Evolutionary conservation across 2,329 filamentous ascomycete genomes (phyloP).

Genomic region (Ceratocystis ficicola): DNA sequence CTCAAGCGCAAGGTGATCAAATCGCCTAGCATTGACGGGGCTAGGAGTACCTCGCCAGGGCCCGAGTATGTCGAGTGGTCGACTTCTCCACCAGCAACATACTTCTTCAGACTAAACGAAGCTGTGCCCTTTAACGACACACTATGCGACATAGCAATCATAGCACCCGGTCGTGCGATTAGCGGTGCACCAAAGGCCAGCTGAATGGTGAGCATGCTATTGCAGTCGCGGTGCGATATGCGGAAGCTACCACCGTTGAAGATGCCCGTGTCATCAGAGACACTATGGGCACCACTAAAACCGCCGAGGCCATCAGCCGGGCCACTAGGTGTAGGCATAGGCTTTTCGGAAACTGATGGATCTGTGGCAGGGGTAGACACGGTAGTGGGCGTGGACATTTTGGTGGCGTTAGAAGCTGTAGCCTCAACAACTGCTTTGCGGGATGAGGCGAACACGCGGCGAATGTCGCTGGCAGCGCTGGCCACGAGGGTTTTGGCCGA

Average conservation of each 20-base stretch:
- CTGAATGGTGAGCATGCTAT: constrained; percentile 80
- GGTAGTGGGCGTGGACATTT: constrained; percentile 27
- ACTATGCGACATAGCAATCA: constrained; percentile 91
- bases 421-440: constrained; percentile 21
- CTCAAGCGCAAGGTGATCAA: constrained; percentile 65
- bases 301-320: constrained; percentile 32
- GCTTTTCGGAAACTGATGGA: constrained; percentile 26
- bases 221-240: constrained; percentile 83
- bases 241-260: constrained; percentile 95
- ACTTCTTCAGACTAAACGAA: constrained; percentile 84
- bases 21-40: constrained; percentile 69
- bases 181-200: constrained; percentile 81
- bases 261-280: constrained; percentile 76
- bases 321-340: constrained; percentile 24
- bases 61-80: constrained; percentile 69
- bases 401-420: constrained; percentile 23
- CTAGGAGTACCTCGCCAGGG: constrained; percentile 79
- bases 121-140: constrained; percentile 71
- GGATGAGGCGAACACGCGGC: constrained; percentile 24
- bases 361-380: constrained; percentile 17
- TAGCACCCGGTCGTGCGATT: constrained; percentile 66
- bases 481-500: constrained; percentile 25
- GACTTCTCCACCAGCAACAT: constrained; percentile 73
- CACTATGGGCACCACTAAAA: constrained; percentile 30
- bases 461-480: constrained; percentile 21